phyloP scores from a whole-genome alignment of 129 eudicot species.

The Logfia minima region DNA sequence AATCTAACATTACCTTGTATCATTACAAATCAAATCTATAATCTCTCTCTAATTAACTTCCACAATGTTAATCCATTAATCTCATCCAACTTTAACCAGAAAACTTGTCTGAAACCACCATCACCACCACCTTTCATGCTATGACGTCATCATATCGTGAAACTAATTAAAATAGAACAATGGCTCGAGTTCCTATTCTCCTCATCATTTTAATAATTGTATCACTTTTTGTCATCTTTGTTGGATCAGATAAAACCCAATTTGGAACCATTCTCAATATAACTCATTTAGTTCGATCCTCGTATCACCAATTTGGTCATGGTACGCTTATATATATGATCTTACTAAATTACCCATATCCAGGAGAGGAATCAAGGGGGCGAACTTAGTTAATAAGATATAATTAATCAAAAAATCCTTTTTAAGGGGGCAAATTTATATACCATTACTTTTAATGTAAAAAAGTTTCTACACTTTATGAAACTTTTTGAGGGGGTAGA shows the following conservation, averaged over 20 bases:
- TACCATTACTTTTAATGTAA: too few species aligned
- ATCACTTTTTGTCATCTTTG: slow-evolving; percentile 2
- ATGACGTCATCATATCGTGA: neutral
- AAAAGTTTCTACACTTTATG: too few species aligned
- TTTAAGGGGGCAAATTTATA: too few species aligned
- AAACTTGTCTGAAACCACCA: neutral
- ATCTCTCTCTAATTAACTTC: slow-evolving; percentile 3
- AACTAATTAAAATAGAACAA: neutral
- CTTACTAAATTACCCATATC: neutral
- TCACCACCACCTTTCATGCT: neutral
- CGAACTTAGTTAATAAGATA: too few species aligned
- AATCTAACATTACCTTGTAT: slow-evolving; percentile 13
- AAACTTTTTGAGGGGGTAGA: too few species aligned
- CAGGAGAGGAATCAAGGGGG: too few species aligned
- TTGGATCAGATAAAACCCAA: slow-evolving; percentile 12
- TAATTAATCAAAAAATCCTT: too few species aligned
- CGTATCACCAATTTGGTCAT: neutral
- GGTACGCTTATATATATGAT: slow-evolving; percentile 15
- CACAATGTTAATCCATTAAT: neutral
- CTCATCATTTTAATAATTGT: slow-evolving; percentile 13
- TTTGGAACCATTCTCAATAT: slow-evolving; percentile 10
- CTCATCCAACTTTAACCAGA: slow-evolving; percentile 17
- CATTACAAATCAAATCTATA: slow-evolving; percentile 11
- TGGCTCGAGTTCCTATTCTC: slow-evolving; percentile 20
- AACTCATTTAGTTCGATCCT: slow-evolving; percentile 22